Base-by-base conservation (phyloP, 164 flowering plant species). In the Stephania japonica region DNA sequence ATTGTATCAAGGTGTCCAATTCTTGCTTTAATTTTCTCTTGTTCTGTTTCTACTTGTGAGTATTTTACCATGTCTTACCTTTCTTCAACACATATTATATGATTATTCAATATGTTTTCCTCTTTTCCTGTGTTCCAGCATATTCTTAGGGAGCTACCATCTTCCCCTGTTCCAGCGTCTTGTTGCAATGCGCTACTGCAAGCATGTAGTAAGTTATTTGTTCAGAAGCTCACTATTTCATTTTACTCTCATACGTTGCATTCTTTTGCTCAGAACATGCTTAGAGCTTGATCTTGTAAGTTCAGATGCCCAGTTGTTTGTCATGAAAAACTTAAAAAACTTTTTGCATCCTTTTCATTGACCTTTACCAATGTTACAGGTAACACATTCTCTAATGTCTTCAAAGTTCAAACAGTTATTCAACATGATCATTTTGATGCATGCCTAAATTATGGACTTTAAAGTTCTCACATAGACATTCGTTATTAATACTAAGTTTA, bases 131-230 rank as follows among this genome's bases (percentile, higher is more conserved):
- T 77, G 14, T 72, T 80, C 42, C 85, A 94, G 99, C 84, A 89
- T 83, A 81, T 92, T 26, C 82, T 92, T 69, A 90, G 99, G 56
- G 99, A 91, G 85, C 81, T 94, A 79, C 99, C 99, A 72, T 91
- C 98, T 68, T 90, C 94, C 81, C 99, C 99, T 67, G 94, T 94
- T 76, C 98, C 99, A 38, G 94, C 99, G 75, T 87, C 99, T 70
- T 92, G 99, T 83, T 94, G 99, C 85, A 89, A 85, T 73, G 93
- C 97, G 65, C 82, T 94, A 38, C 80, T 94, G 56, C 93, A 90
- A 85, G 98, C 99, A 67, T 85, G 77, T 77, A 80, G 98, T 94
- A 87, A 90, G 97, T 87, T 23, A 42, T 63, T 59, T 70, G 23
- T 73, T 68, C 19, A 59, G 24, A 59, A 7, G 24, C 21, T 19